Percentiles rank a stretch among this genome's conserved stretches.
Conservation (phyloP, 441 rosid genomes). For the Euphorbia celastroides region DNA sequence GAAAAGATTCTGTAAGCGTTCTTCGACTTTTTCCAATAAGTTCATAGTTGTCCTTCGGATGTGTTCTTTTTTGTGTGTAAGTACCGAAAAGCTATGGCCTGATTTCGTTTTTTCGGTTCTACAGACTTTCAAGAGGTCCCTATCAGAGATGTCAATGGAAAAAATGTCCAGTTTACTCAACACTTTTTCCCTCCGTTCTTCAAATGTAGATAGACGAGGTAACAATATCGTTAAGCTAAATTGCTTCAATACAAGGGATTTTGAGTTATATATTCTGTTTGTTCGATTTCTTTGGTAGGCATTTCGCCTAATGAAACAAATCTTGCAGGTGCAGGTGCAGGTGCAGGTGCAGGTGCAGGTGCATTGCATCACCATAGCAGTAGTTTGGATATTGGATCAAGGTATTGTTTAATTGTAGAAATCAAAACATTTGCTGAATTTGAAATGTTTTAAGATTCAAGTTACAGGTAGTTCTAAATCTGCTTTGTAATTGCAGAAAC, state of each 20-base stretch:
- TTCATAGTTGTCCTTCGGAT: neutral
- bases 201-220: slow-evolving; percentile 52
- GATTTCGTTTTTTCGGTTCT: slow-evolving; percentile 16
- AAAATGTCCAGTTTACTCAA: slow-evolving; percentile 66
- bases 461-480: slow-evolving; percentile 1
- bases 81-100: too few relatives aligned
- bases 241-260: neutral
- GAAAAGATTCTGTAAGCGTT: slow-evolving; percentile 57
- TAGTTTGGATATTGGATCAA: slow-evolving; percentile 46
- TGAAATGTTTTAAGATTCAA: slow-evolving; percentile 1
- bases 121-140: slow-evolving; percentile 61
- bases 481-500: slow-evolving; percentile 31
- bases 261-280: slow-evolving; percentile 10
- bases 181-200: slow-evolving; percentile 51
- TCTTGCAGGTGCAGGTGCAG: slow-evolving; percentile 44
- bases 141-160: slow-evolving; percentile 72
- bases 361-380: slow-evolving; percentile 47
- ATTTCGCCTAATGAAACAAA: slow-evolving; percentile 16
- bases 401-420: slow-evolving; percentile 31
- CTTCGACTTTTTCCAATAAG: slow-evolving; percentile 5
- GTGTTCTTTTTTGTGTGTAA: neutral
- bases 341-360: too few relatives aligned
- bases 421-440: neutral
- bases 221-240: neutral
- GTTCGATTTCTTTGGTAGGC: neutral